Evolutionary conservation across 1,284 basidiomycete species (phyloP).

Genomic region (Trichosporon coremiiforme): DNA sequence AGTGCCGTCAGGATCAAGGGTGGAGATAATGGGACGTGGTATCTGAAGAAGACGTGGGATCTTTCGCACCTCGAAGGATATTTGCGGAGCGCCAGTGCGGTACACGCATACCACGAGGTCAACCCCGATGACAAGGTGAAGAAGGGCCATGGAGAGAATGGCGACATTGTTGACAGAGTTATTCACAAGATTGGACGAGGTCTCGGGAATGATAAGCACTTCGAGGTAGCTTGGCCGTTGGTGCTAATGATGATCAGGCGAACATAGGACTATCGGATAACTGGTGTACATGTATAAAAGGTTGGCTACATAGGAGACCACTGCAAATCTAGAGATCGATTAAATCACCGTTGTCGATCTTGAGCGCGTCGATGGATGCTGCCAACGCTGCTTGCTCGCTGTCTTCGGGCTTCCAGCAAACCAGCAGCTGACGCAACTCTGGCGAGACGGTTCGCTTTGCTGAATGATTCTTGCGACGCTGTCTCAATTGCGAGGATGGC

Average conservation of each 20-base stretch:
- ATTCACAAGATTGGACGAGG: slow-evolving; percentile 61
- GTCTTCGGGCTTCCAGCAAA: slow-evolving; percentile 27
- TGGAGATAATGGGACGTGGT: slow-evolving; percentile 57
- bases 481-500: not conserved
- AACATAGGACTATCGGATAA: not conserved
- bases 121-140: slow-evolving; percentile 64
- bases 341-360: not conserved
- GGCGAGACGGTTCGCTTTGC: slow-evolving; percentile 20
- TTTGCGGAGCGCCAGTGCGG: slow-evolving; percentile 70
- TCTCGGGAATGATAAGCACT: slow-evolving; percentile 29
- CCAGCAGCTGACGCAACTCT: slow-evolving; percentile 30
- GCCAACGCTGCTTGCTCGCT: slow-evolving; percentile 9
- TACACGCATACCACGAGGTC: slow-evolving; percentile 69
- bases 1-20: slow-evolving; percentile 38
- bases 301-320: slow-evolving; percentile 6
- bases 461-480: slow-evolving; percentile 6
- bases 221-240: slow-evolving; percentile 73
- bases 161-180: slow-evolving; percentile 68
- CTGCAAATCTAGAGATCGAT: not conserved
- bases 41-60: slow-evolving; percentile 66
- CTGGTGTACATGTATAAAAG: not conserved
- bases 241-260: slow-evolving; percentile 62
- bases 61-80: slow-evolving; percentile 70
- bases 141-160: slow-evolving; percentile 45
- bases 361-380: not conserved